These are phyloP conservation scores for Boletus subcaerulescens DNA, from an alignment of 768 basidiomycete genomes.

Conservation along the genomic window DNA sequence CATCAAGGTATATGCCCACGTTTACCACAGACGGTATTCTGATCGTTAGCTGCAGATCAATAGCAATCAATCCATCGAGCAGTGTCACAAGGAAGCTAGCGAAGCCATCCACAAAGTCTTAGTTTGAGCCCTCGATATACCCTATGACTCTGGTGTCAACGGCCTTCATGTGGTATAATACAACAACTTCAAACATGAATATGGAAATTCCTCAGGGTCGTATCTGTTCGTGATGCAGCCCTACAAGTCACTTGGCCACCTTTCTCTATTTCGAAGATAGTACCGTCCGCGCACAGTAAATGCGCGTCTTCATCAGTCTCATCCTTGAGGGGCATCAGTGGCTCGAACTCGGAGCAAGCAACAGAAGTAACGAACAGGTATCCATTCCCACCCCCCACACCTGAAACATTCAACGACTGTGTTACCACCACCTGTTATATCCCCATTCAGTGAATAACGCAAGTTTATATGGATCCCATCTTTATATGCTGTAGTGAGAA, in stretches of 20 bases:
- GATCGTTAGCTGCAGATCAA: slow-evolving; percentile 51
- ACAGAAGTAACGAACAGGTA: slow-evolving; percentile 53
- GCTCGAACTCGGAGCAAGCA: not conserved
- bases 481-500: slow-evolving; percentile 70
- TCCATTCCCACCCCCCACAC: slow-evolving; percentile 84
- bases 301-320: slow-evolving; percentile 58
- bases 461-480: slow-evolving; percentile 69
- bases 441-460: slow-evolving; percentile 48
- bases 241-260: slow-evolving; percentile 58
- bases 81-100: slow-evolving; percentile 63
- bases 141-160: not conserved
- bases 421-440: slow-evolving; percentile 42
- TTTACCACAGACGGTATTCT: not conserved
- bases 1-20: slow-evolving; percentile 53
- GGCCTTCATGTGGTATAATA: not conserved
- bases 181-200: slow-evolving; percentile 42
- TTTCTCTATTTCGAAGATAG: slow-evolving; percentile 57
- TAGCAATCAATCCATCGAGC: slow-evolving; percentile 62
- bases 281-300: slow-evolving; percentile 78
- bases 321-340: slow-evolving; percentile 42
- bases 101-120: slow-evolving; percentile 52
- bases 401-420: slow-evolving; percentile 75
- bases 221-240: slow-evolving; percentile 35
- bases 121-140: slow-evolving; percentile 14
- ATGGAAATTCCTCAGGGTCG: slow-evolving; percentile 35